Conservation (phyloP, 2,329 filamentous ascomycete genomes). For the Dichotomopilus funicola region DNA sequence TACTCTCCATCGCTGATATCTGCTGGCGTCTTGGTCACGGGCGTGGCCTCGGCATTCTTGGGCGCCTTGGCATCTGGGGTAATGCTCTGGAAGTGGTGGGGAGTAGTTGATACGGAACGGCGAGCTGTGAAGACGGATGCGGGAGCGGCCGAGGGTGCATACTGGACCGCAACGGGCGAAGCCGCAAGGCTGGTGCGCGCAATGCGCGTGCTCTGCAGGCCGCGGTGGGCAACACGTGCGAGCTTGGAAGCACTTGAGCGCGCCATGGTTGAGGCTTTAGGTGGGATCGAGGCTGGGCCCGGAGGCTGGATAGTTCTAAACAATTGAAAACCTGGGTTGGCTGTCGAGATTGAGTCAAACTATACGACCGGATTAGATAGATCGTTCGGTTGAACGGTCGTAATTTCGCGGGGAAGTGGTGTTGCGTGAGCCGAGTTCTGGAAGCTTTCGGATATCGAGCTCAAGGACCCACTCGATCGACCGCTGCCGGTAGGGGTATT, state of each 20-base stretch:
- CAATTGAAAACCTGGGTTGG: no score
- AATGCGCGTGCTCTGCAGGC: constrained; percentile 26
- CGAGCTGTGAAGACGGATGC: not conserved
- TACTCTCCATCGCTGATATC: constrained; percentile 66
- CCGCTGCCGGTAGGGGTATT: constrained; percentile 9
- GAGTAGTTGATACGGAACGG: constrained; percentile 29
- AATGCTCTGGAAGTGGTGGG: constrained; percentile 41
- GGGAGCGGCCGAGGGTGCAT: not conserved
- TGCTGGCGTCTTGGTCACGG: constrained; percentile 40
- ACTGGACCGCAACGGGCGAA: not conserved
- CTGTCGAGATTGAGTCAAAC: not conserved
- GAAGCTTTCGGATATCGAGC: constrained; percentile 5
- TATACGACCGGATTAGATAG: not conserved
- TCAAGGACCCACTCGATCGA: not conserved
- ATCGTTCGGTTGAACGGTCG: not conserved
- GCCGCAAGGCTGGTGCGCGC: constrained; percentile 14
- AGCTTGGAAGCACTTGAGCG: constrained; percentile 32
- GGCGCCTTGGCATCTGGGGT: constrained; percentile 48
- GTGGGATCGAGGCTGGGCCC: not conserved
- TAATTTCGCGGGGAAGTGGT: not conserved
- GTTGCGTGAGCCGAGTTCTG: not conserved
- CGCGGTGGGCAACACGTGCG: constrained; percentile 32
- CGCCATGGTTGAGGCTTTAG: constrained; percentile 24
- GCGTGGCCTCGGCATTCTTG: constrained; percentile 34
- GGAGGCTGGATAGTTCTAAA: not conserved